A percentile compares a stretch with the other conserved stretches of the same genome.
Evolutionary conservation across 2,329 filamentous ascomycete species (phyloP).

Genomic region (Fusarium avenaceum): DNA sequence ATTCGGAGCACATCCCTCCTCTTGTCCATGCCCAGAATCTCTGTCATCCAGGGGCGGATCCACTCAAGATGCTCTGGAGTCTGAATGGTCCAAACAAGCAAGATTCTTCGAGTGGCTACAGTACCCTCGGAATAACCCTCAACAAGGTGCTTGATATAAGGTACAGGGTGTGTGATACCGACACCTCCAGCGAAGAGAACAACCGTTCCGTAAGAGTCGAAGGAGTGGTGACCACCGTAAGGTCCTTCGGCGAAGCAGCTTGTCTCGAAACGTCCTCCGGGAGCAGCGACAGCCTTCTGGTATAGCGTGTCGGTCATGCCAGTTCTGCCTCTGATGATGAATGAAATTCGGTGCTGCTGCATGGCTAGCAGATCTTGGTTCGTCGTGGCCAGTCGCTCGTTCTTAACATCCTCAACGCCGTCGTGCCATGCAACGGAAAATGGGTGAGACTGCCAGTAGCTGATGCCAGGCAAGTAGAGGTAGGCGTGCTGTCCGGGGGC

Average conservation of each 20-base stretch:
- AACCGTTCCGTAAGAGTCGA: constrained; percentile 82
- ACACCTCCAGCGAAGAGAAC: constrained; percentile 85
- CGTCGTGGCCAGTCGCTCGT: constrained; percentile 70
- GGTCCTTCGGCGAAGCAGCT: constrained; percentile 80
- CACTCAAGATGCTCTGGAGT: constrained; percentile 85
- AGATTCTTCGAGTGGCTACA: constrained; percentile 77
- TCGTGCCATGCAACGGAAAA: constrained; percentile 86
- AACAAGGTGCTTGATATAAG: constrained; percentile 80
- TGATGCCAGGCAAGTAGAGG: constrained; percentile 80
- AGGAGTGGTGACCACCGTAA: constrained; percentile 78
- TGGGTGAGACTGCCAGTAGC: constrained; percentile 81
- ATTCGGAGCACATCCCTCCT: constrained; percentile 81
- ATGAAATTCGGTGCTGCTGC: constrained; percentile 76
- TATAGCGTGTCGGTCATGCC: constrained; percentile 80
- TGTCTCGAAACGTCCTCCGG: constrained; percentile 72
- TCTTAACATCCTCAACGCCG: constrained; percentile 66
- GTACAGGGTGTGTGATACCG: constrained; percentile 84
- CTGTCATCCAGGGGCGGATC: constrained; percentile 87
- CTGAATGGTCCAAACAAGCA: constrained; percentile 84
- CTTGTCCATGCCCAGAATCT: constrained; percentile 80
- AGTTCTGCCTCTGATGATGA: constrained; percentile 79
- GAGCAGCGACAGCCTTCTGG: constrained; percentile 72
- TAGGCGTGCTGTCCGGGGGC: constrained; percentile 83
- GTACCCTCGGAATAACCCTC: constrained; percentile 76
- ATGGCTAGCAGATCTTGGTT: constrained; percentile 70